These are phyloP conservation scores for Cokeromyces recurvatus DNA, from an alignment of 371 early-diverging fungal species.

Conservation along the genomic window DNA sequence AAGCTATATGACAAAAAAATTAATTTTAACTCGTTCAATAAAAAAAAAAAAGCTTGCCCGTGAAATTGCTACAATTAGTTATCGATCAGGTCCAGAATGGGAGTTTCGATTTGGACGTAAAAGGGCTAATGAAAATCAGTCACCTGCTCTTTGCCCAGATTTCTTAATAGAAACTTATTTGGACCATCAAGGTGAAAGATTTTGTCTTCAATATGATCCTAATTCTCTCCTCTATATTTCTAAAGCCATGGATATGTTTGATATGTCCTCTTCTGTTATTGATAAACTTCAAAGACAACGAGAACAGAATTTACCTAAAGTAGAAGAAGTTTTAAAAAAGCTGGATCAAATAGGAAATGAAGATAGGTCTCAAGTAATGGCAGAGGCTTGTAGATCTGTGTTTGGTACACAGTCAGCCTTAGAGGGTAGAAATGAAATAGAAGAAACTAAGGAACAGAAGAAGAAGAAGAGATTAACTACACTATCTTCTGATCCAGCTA, in stretches of 20 bases:
- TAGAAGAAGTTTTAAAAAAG: conserved; percentile 23
- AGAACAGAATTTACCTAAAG: conserved; percentile 26
- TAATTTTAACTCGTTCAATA: neutral
- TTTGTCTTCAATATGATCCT: conserved; percentile 90
- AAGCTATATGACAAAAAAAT: neutral
- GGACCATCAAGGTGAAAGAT: conserved; percentile 93
- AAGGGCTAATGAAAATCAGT: conserved; percentile 62
- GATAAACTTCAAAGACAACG: conserved; percentile 44
- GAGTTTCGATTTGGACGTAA: conserved; percentile 90
- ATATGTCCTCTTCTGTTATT: conserved; percentile 66
- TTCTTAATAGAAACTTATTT: conserved; percentile 94
- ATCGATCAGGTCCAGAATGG: conserved; percentile 97
- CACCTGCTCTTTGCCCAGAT: conserved; percentile 88
- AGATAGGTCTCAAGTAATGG: conserved; percentile 10
- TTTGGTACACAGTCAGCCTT: conserved; percentile 32
- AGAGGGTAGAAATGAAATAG: conserved; percentile 10
- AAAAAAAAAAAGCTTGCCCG: conserved; percentile 61
- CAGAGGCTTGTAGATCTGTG: conserved; percentile 25
- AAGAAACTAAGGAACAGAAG: neutral
- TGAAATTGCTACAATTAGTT: conserved; percentile 80
- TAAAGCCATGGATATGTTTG: conserved; percentile 98
- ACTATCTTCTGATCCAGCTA: conserved; percentile 39
- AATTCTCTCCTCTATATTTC: conserved; percentile 92
- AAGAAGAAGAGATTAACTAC: conserved; percentile 19
- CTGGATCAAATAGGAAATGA: conserved; percentile 1